phyloP scores from a whole-genome alignment of 2,329 filamentous ascomycete genomes.

The Alternaria consortialis region DNA sequence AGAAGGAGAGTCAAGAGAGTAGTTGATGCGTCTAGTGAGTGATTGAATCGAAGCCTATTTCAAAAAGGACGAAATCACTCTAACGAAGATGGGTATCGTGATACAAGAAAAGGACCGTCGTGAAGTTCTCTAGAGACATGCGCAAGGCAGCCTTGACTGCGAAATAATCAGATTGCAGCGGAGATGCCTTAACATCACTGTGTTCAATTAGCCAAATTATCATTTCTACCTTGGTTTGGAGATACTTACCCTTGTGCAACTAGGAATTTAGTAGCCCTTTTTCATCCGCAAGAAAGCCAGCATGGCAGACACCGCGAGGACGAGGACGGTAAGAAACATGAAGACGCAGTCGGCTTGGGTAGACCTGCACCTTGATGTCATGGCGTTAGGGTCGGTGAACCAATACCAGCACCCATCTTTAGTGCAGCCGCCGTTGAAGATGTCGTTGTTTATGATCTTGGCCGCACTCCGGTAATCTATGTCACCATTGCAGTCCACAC shows the following conservation, averaged over 20 bases:
- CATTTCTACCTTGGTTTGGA: background rate
- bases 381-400: background rate
- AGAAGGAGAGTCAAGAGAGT: background rate
- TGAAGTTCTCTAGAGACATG: background rate
- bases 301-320: constrained; percentile 23
- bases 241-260: background rate
- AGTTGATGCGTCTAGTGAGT: background rate
- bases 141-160: background rate
- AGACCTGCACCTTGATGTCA: constrained; percentile 26
- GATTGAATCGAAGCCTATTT: background rate
- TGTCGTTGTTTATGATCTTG: constrained; percentile 17
- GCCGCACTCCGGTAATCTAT: background rate
- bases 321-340: constrained; percentile 33
- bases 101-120: background rate
- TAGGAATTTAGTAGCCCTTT: constrained; percentile 18
- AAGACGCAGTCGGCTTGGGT: constrained; percentile 37
- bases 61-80: background rate
- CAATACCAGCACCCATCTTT: background rate
- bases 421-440: constrained; percentile 31
- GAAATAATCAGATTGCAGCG: background rate
- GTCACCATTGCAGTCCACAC: constrained; percentile 17
- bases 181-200: background rate
- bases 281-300: constrained; percentile 20
- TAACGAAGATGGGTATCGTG: background rate
- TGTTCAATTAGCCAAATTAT: background rate